Base-by-base conservation (phyloP, 768 basidiomycete species). In the Russula lepida region DNA sequence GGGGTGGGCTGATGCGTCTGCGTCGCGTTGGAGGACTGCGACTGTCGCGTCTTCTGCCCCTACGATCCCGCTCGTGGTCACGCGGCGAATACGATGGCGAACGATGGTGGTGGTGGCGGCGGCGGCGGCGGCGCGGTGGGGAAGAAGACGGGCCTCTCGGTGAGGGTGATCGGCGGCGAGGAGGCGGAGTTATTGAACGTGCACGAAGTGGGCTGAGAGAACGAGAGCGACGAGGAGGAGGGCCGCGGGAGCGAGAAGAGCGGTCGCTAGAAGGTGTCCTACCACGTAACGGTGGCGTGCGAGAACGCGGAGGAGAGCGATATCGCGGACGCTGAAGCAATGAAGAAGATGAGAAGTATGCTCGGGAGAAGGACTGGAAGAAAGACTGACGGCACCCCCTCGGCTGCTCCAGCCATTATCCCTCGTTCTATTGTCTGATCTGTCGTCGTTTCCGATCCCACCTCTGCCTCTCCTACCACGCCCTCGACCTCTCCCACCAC, bases 391-490 rank as follows among this genome's bases (percentile, higher is more conserved):
- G 54, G 81, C 84, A 54, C 86, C 81, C 25, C 85, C 85, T 67
- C 88, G 76, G 11, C 71, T 74, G 56, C 88, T 84, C 86, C 88
- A 88, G 12, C 86, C 85, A 43, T 77, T 74, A 62, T 85, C 86
- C 30, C 82, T 73, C 6, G 68, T 65, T 49, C 78, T 75, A n/a
- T 77, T 70, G 58, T 74, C 75, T 1, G 56, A 64, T 46, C 81
- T n/a, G 9, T 59, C 71, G 13, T 78, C 77, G 53, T 72, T 74
- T 25, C 80, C 81, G n/a, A 74, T 76, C 4, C 79, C 76, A 15
- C 79, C 70, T 21, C 76, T 70, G 58, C 72, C 81, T 37, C 78
- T 69, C 11, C 78, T 79, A 43, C 84, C 73, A 13, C 86, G 72
- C 0, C 84, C 84, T n/a, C 84, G 68, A 1, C 86, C 83, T 2